Percentiles rank a stretch among this genome's conserved stretches.
Evolutionary conservation across 306 rosid species (phyloP).

Genomic region (Rosa chinensis): DNA sequence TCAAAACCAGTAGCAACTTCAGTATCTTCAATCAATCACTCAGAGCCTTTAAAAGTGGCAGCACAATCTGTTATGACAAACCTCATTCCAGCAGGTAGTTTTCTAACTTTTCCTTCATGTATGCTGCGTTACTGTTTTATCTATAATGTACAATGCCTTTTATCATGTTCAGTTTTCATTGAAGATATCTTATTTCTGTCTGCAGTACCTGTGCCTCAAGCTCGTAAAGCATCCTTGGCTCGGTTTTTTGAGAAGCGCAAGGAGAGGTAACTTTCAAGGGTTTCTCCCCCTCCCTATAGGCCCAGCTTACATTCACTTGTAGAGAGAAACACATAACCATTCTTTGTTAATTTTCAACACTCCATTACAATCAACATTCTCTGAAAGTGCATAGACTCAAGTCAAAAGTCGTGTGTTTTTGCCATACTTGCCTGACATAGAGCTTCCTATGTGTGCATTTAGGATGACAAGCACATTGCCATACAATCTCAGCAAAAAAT

Average conservation of each 20-base stretch:
- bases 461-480: slow-evolving; percentile 63
- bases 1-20: slow-evolving; percentile 46
- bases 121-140: not conserved
- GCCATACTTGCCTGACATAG: slow-evolving; percentile 10
- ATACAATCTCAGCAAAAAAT: slow-evolving; percentile 48
- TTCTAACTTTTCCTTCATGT: not conserved
- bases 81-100: slow-evolving; percentile 61
- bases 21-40: slow-evolving; percentile 33
- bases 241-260: slow-evolving; percentile 96
- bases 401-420: not conserved
- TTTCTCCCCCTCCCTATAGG: not conserved
- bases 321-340: not conserved
- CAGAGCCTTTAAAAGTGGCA: slow-evolving; percentile 47
- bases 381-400: not conserved
- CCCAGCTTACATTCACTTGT: not conserved
- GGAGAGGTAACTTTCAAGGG: slow-evolving; percentile 61
- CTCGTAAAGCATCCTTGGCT: slow-evolving; percentile 90
- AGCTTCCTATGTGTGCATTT: slow-evolving; percentile 14
- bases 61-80: slow-evolving; percentile 39
- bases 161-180: not conserved
- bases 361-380: not conserved
- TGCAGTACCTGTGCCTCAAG: slow-evolving; percentile 78
- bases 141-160: not conserved
- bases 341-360: not conserved
- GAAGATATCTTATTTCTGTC: slow-evolving; percentile 1